Evolutionary conservation across 108 stramenopile genomes (phyloP).

Genomic region (Nitzschia sp.): DNA sequence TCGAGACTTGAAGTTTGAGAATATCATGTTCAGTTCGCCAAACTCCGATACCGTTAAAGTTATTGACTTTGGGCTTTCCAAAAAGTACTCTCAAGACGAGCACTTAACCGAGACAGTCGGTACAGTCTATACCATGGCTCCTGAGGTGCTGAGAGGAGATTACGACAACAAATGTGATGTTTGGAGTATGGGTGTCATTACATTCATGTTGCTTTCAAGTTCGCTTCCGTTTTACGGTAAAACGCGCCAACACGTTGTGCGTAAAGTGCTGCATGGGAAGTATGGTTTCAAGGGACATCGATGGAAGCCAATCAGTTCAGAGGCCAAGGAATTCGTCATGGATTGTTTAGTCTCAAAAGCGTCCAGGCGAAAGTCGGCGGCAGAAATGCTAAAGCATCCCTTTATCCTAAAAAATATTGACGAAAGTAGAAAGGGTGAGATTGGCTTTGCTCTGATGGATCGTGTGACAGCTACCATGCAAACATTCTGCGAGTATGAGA

Average conservation of each 20-base stretch:
- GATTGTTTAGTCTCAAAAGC: constrained; percentile 38
- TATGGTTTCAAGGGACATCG: constrained; percentile 45
- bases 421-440: not conserved
- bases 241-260: constrained; percentile 49
- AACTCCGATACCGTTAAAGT: constrained; percentile 38
- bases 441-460: constrained; percentile 32
- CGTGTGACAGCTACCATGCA: constrained; percentile 44
- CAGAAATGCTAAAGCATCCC: constrained; percentile 34
- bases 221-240: constrained; percentile 76
- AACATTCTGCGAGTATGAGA: constrained; percentile 45
- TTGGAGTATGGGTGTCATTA: constrained; percentile 80
- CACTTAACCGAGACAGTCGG: constrained; percentile 67
- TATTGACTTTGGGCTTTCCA: constrained; percentile 81
- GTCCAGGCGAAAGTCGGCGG: constrained; percentile 39
- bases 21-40: constrained; percentile 67
- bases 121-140: constrained; percentile 82
- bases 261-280: constrained; percentile 44
- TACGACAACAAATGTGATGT: constrained; percentile 72
- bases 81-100: constrained; percentile 45
- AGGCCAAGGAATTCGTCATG: constrained; percentile 51
- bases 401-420: constrained; percentile 33
- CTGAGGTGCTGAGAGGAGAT: constrained; percentile 75
- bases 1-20: constrained; percentile 88
- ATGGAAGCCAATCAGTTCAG: constrained; percentile 44
- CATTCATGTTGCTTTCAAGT: constrained; percentile 71